Percentiles rank a stretch among this genome's conserved stretches.
These are phyloP conservation scores for Chlorella sp. DNA, from an alignment of 139 green algal genomes.

Conservation along the genomic window DNA sequence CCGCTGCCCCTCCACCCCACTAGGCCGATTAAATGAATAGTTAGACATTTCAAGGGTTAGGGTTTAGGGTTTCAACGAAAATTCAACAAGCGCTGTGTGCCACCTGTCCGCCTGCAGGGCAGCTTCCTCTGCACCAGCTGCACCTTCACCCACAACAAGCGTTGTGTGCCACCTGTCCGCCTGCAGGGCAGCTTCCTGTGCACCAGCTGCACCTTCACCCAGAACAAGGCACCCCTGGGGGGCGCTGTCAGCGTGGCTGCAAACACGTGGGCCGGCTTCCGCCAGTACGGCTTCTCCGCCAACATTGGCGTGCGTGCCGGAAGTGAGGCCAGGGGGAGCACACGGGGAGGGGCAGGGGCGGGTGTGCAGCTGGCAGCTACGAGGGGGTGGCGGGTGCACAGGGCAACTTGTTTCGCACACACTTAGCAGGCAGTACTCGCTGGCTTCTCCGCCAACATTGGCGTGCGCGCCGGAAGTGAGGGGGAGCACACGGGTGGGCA, in stretches of 20 bases:
- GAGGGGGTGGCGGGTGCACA: too few species aligned
- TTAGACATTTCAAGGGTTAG: too few species aligned
- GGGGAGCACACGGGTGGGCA: too few species aligned
- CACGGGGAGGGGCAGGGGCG: too few species aligned
- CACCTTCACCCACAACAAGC: slow-evolving; percentile 32
- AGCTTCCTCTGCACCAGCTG: slow-evolving; percentile 34
- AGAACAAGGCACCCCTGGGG: slow-evolving; percentile 32
- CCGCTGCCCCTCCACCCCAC: not conserved
- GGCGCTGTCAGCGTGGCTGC: slow-evolving; percentile 5
- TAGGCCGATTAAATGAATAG: too few species aligned
- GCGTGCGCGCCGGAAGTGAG: slow-evolving; percentile 1
- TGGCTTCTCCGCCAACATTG: not conserved
- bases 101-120: not conserved
- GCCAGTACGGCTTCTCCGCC: not conserved
- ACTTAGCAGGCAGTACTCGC: too few species aligned
- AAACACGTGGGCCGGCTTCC: slow-evolving; percentile 28
- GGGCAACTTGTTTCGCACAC: too few species aligned
- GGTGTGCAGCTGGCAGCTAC: too few species aligned
- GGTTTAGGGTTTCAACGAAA: too few species aligned
- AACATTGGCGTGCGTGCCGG: slow-evolving; percentile 1
- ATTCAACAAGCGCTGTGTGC: too few species aligned
- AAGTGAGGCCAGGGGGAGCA: not conserved
- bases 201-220: slow-evolving; percentile 24
- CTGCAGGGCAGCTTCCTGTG: slow-evolving; percentile 35
- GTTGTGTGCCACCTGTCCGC: too few species aligned